Evolutionary conservation across 306 rosid species (phyloP), one percentile per base, ranked within the genome.

Genomic region (Sicyos edulis): DNA sequence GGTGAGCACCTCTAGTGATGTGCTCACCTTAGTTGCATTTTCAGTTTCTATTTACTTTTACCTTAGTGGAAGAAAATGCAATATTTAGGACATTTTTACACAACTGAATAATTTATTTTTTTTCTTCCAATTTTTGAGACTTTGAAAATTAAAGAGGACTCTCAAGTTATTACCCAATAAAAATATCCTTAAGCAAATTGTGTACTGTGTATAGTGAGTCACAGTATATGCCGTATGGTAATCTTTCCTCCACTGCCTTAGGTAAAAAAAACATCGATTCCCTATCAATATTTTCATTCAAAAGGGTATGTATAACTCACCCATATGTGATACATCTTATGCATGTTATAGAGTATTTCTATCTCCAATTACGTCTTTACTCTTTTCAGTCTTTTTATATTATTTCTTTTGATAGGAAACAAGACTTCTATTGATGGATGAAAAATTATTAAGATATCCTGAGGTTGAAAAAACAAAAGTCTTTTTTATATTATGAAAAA

Each of bases 11-110:
- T 55, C 34, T 3, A 22, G 13, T 10, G 50, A 34, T 9, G 69
- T 62, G 69, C 69, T 62, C 69, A n/a, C 69, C 69, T 34, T 62
- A n/a, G 50, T 62, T 4, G 69, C 21, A 29, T 32, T 24, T 37
- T 32, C 21, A 29, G 15, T 12, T 14, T 26, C 67, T 34, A 32
- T 61, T 61, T 32, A 20, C 21, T 14, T 16, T 26, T 32, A 15
- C 47, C 45, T 14, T 61, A 61, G 49, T 15, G 49, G 22, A 62
- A 63, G 29, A 34, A 37, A 0, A 17, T 9, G 15, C 7, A 63
- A 63, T 63, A 10, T 37, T 37, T 15, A 34, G 1, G 69, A 37
- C 10, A 63, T 17, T 62, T 16, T 37, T 34, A 11, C 26, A 37
- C 51, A 63, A 9, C 40, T 62, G 24, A n/a, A 22, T 37, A 16